phyloP scores from a whole-genome alignment of 2,329 filamentous ascomycete genomes.

The Orbilia oligospora region DNA sequence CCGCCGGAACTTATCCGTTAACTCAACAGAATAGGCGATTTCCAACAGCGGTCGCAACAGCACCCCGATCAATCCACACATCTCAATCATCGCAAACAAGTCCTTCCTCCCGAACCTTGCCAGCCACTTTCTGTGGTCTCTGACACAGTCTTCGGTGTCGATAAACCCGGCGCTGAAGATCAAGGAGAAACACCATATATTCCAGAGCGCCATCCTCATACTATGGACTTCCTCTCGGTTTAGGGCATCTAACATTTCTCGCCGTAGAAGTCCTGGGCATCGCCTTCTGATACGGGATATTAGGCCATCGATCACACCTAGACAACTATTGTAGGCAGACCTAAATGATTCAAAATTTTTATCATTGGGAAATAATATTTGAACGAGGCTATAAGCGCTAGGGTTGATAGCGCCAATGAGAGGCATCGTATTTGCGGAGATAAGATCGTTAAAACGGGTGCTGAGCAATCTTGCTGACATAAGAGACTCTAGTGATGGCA shows the following conservation, averaged over 20 bases:
- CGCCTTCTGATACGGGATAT: constrained; percentile 55
- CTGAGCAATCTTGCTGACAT: constrained; percentile 45
- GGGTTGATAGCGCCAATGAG: constrained; percentile 48
- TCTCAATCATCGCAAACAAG: constrained; percentile 58
- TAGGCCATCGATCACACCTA: constrained; percentile 55
- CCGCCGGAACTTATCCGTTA: constrained; percentile 58
- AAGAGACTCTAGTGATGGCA: constrained; percentile 50
- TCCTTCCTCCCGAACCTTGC: constrained; percentile 46
- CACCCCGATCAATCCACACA: constrained; percentile 55
- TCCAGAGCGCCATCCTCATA: constrained; percentile 58
- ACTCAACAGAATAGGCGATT: constrained; percentile 54
- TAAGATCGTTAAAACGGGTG: constrained; percentile 43
- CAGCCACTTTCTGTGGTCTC: constrained; percentile 48
- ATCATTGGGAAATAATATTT: constrained; percentile 55
- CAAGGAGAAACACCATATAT: constrained; percentile 58
- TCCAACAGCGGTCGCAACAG: constrained; percentile 52
- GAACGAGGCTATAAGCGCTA: constrained; percentile 46
- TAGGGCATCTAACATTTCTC: constrained; percentile 53
- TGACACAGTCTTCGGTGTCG: constrained; percentile 39
- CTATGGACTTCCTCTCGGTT: constrained; percentile 49
- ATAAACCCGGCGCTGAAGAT: constrained; percentile 41
- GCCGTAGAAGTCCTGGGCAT: constrained; percentile 45
- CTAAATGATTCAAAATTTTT: constrained; percentile 54
- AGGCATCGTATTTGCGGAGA: constrained; percentile 42
- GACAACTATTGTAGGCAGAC: constrained; percentile 56